phyloP scores from a whole-genome alignment of 495 filamentous ascomycete genomes.

The Penicillium lividum region DNA sequence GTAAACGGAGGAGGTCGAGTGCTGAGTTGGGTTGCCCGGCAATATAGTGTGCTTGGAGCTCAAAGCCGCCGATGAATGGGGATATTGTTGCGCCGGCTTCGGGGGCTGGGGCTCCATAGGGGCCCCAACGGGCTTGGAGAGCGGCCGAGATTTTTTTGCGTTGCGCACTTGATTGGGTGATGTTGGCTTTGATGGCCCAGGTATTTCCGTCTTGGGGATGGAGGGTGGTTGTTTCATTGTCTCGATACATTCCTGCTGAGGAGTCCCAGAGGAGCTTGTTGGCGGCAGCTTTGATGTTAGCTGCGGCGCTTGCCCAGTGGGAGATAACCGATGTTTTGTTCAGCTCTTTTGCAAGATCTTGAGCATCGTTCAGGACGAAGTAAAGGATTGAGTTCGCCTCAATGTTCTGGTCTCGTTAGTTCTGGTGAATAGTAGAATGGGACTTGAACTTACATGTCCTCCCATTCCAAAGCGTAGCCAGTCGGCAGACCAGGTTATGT shows the following conservation, averaged over 20 bases:
- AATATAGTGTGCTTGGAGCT: conserved; percentile 55
- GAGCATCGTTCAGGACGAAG: conserved; percentile 32
- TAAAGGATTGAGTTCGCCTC: conserved; percentile 43
- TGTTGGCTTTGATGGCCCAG: conserved; percentile 44
- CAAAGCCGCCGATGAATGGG: conserved; percentile 59
- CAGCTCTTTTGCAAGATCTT: conserved; percentile 27
- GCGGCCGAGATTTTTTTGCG: conserved; percentile 35
- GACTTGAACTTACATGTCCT: conserved; percentile 26
- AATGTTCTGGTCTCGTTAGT: conserved; percentile 17
- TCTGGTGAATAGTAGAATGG: background rate
- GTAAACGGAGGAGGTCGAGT: conserved; percentile 51
- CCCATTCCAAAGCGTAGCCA: conserved; percentile 48
- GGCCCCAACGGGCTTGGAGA: conserved; percentile 51
- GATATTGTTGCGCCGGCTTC: conserved; percentile 58
- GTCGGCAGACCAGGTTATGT: conserved; percentile 51
- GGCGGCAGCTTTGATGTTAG: conserved; percentile 28
- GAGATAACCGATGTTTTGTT: conserved; percentile 16
- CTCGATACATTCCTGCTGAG: conserved; percentile 26
- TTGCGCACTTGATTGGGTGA: conserved; percentile 27
- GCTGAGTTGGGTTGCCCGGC: conserved; percentile 43
- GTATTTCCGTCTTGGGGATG: conserved; percentile 52
- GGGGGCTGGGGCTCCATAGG: conserved; percentile 55
- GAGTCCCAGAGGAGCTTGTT: conserved; percentile 38
- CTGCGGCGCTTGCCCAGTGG: conserved; percentile 23
- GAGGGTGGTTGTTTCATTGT: conserved; percentile 40